Conservation (phyloP, 352 stramenopile species). For the Phytophthora palmivora region DNA sequence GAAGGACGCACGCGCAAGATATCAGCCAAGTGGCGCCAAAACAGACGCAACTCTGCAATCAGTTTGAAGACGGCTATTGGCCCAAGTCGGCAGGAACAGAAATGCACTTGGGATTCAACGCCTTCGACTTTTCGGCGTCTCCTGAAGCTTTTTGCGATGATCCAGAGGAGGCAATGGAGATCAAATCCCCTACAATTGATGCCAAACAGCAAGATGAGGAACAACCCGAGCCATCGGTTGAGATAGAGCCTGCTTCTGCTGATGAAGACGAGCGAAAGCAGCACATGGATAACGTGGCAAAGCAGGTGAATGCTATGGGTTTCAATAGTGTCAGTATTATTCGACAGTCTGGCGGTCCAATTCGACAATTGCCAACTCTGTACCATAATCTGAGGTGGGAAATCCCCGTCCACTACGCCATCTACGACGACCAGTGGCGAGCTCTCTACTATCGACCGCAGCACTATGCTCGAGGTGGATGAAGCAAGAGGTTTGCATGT, state of each 20-base stretch:
- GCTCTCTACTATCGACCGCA: conserved; percentile 24
- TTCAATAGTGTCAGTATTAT: conserved; percentile 35
- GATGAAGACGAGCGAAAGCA: conserved; percentile 15
- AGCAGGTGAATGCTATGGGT: conserved; percentile 27
- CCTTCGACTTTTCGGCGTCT: conserved; percentile 52
- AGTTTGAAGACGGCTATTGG: conserved; percentile 33
- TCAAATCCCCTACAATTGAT: neutral
- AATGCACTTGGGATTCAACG: conserved; percentile 50
- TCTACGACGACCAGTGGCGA: conserved; percentile 11
- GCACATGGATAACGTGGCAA: conserved; percentile 20
- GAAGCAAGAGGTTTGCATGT: neutral
- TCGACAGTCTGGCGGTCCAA: conserved; percentile 2
- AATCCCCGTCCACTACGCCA: conserved; percentile 6
- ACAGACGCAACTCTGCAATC: conserved; percentile 11
- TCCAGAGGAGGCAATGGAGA: neutral
- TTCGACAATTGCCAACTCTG: conserved; percentile 1
- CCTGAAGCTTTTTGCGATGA: conserved; percentile 48
- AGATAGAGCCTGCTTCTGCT: neutral
- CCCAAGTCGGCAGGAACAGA: conserved; percentile 28
- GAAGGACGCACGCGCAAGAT: conserved; percentile 48
- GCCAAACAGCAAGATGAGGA: conserved; percentile 1
- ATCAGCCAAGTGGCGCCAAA: conserved; percentile 28
- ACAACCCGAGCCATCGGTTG: neutral
- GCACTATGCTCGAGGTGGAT: conserved; percentile 18
- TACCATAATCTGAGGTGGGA: conserved; percentile 21